Percentiles rank a stretch among this genome's conserved stretches.
Evolutionary conservation across 2,329 filamentous ascomycete genomes (phyloP).

Genomic region (Xylariaceae sp.): DNA sequence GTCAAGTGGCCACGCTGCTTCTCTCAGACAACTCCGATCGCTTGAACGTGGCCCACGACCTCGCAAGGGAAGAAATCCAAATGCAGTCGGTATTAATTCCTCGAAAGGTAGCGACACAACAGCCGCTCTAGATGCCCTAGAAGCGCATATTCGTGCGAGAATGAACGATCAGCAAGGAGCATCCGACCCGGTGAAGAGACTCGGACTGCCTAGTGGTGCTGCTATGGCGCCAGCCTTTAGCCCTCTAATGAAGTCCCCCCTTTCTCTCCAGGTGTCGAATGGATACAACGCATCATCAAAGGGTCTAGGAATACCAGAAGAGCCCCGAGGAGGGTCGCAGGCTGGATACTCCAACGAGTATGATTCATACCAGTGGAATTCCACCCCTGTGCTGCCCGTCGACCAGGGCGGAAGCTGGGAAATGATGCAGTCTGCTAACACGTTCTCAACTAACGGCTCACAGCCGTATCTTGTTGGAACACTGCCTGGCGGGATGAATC

Average conservation of each 20-base stretch:
- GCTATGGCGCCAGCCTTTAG: conserved; percentile 55
- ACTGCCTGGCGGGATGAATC: conserved; percentile 48
- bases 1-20: conserved; percentile 13
- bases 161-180: conserved; percentile 6
- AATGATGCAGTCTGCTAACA: conserved; percentile 9
- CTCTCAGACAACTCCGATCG: conserved; percentile 18
- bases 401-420: conserved; percentile 21
- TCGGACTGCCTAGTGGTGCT: conserved; percentile 46
- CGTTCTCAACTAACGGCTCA: conserved; percentile 11
- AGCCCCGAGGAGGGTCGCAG: conserved; percentile 4
- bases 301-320: background rate
- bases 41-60: conserved; percentile 17
- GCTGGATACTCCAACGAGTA: conserved; percentile 6
- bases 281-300: conserved; percentile 11
- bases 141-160: conserved; percentile 23
- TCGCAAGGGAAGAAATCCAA: conserved; percentile 15
- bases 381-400: conserved; percentile 3
- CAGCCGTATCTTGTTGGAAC: conserved; percentile 60
- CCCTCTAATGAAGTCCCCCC: conserved; percentile 39
- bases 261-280: conserved; percentile 13
- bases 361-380: conserved; percentile 8
- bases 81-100: conserved; percentile 33
- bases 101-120: conserved; percentile 26
- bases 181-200: conserved; percentile 13
- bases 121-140: conserved; percentile 27